Percentiles rank a stretch among this genome's conserved stretches.
phyloP scores from a whole-genome alignment of 371 early-diverging fungal genomes.

The Dichotomocladium elegans region DNA sequence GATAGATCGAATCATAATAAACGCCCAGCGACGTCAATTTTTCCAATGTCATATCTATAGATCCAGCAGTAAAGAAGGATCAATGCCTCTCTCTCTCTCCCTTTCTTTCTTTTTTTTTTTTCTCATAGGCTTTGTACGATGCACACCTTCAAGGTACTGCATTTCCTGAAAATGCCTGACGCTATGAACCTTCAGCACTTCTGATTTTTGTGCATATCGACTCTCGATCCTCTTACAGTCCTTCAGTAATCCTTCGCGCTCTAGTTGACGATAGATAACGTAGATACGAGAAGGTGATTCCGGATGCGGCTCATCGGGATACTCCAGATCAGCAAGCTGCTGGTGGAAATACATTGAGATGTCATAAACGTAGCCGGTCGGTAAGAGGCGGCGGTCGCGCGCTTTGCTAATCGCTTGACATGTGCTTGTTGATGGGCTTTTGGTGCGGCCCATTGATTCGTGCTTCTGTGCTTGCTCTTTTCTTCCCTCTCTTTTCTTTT shows the following conservation, averaged over 20 bases:
- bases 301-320: slow-evolving; percentile 60
- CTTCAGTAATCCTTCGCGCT: slow-evolving; percentile 40
- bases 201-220: slow-evolving; percentile 48
- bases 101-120: slow-evolving; percentile 18
- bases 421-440: too few species aligned
- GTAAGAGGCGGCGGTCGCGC: slow-evolving; percentile 19
- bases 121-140: slow-evolving; percentile 32
- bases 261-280: slow-evolving; percentile 57
- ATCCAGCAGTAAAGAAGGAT: not conserved
- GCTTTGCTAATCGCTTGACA: too few species aligned
- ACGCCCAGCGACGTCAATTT: slow-evolving; percentile 12
- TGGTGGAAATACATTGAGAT: slow-evolving; percentile 61
- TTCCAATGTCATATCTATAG: not conserved
- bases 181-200: slow-evolving; percentile 66
- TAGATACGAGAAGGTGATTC: slow-evolving; percentile 73
- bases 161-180: too few species aligned
- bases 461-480: too few species aligned
- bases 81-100: not conserved
- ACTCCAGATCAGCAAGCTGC: slow-evolving; percentile 18
- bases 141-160: slow-evolving; percentile 34
- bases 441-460: too few species aligned
- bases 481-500: too few species aligned
- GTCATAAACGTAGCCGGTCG: slow-evolving; percentile 64
- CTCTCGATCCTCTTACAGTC: slow-evolving; percentile 50
- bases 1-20: slow-evolving; percentile 66